phyloP scores from a whole-genome alignment of 2,329 filamentous ascomycete genomes.

The Emmonsiellopsis sp. region DNA sequence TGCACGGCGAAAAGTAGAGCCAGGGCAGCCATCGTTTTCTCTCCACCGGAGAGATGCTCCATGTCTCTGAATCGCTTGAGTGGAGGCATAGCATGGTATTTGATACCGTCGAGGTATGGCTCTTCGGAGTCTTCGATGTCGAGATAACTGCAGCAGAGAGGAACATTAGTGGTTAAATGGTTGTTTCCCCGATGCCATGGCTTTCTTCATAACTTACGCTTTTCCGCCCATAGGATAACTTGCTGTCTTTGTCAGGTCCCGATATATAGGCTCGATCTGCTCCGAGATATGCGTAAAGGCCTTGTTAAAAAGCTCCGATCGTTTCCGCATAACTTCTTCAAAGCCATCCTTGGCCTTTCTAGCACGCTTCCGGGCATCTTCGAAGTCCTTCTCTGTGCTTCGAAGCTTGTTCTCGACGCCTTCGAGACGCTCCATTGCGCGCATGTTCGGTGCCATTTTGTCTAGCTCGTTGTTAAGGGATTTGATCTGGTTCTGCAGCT shows the following conservation, averaged over 20 bases:
- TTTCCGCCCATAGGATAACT: constrained; percentile 89
- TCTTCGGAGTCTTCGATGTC: constrained; percentile 96
- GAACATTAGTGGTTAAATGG: background rate
- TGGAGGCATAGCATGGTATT: constrained; percentile 97
- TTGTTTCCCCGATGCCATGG: background rate
- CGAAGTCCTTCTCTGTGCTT: constrained; percentile 79
- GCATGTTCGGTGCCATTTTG: constrained; percentile 94
- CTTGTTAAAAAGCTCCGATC: constrained; percentile 87
- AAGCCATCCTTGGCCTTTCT: constrained; percentile 74
- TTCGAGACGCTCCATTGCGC: constrained; percentile 83
- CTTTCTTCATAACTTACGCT: constrained; percentile 35
- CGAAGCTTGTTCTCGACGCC: constrained; percentile 74
- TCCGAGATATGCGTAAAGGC: constrained; percentile 92
- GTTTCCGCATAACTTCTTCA: constrained; percentile 67
- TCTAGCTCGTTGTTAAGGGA: constrained; percentile 70
- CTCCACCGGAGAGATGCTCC: constrained; percentile 93
- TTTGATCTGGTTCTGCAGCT: constrained; percentile 67
- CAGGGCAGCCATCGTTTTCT: constrained; percentile 97
- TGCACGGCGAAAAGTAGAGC: constrained; percentile 96
- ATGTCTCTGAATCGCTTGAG: constrained; percentile 98
- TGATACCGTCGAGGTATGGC: constrained; percentile 89
- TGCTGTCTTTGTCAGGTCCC: constrained; percentile 80
- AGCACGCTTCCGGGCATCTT: constrained; percentile 66
- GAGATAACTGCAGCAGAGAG: constrained; percentile 49
- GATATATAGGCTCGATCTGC: constrained; percentile 88